phyloP scores from a whole-genome alignment of 1,139 yeast species.

The Citeromyces hawaiiensis region DNA sequence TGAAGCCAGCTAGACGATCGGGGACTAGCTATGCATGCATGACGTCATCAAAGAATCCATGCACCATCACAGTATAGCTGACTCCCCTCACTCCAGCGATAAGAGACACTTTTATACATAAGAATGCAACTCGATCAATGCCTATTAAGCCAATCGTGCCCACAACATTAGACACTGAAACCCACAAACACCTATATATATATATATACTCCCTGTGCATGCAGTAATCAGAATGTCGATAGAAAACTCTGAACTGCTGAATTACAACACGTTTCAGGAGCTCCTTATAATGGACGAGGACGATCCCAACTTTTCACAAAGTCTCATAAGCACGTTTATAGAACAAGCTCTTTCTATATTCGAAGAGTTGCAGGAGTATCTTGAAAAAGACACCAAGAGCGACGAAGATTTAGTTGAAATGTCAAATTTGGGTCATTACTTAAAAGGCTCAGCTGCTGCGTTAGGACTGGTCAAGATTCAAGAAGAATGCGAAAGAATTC shows the following conservation, averaged over 20 bases:
- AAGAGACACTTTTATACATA: too few species aligned
- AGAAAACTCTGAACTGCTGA: conserved; percentile 47
- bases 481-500: conserved; percentile 83
- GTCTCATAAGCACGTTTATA: conserved; percentile 69
- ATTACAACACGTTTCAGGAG: conserved; percentile 84
- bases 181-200: background rate
- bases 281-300: conserved; percentile 88
- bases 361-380: conserved; percentile 40
- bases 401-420: conserved; percentile 40
- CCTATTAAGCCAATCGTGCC: too few species aligned
- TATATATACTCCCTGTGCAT: background rate
- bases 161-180: too few species aligned
- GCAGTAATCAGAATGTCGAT: conserved; percentile 5
- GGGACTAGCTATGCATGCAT: background rate
- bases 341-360: conserved; percentile 84
- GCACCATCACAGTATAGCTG: too few species aligned
- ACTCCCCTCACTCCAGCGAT: too few species aligned
- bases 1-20: background rate
- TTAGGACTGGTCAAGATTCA: conserved; percentile 75
- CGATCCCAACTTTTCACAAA: conserved; percentile 73
- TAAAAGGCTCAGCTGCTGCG: conserved; percentile 94
- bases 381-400: conserved; percentile 8
- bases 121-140: too few species aligned
- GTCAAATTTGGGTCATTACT: conserved; percentile 76
- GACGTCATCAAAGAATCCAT: background rate